Base-by-base conservation (phyloP, 257 asterid species). In the Plantago elongata region DNA sequence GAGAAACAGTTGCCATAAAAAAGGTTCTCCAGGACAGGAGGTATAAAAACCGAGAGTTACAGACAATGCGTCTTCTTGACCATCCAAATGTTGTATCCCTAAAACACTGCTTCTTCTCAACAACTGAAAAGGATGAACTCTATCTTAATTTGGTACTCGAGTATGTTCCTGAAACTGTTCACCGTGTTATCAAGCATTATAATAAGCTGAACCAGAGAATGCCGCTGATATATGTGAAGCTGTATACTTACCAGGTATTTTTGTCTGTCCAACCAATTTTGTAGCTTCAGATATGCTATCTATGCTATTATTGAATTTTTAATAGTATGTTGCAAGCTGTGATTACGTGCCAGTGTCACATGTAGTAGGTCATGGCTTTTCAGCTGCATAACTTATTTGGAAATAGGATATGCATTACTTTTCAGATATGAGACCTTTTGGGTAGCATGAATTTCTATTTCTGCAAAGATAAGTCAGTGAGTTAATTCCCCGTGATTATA, bases 1-100 rank as follows among this genome's bases (percentile, higher is more conserved):
- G 95, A 45, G 97, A 90, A 77, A 84, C 97, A 46, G 93, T 85
- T 75, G 97, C 97, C 52, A 87, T 90, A 76, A 89, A 89, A 77
- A 89, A 89, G 86, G 95, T 89, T 77, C 91, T 90, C 72, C 97
- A 90, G 78, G 97, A 90, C 57, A 90, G 84, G 82, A 85, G 96
- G 83, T 90, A 90, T 63, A 90, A 90, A 79, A 90, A 90, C 59
- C 77, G 98, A 52, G 98, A 90, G 81, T 74, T 90, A 77, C 96
- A 90, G 73, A 90, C 98, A 38, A 90, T 88, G 98, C 95, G 96
- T 63, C 83, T 88, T 64, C 95, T 90, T 45, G 96, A 90, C 82
- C 96, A 90, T 81, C 98, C 96, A 55, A 90, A 90, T 76, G 84
- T 90, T 60, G 96, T 90, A 65, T 80, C 95, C 40, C 75, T 90